Evolutionary conservation across 1,284 basidiomycete species (phyloP), one percentile per base, ranked within the genome.

Genomic region (Cystobasidium slooffiae): DNA sequence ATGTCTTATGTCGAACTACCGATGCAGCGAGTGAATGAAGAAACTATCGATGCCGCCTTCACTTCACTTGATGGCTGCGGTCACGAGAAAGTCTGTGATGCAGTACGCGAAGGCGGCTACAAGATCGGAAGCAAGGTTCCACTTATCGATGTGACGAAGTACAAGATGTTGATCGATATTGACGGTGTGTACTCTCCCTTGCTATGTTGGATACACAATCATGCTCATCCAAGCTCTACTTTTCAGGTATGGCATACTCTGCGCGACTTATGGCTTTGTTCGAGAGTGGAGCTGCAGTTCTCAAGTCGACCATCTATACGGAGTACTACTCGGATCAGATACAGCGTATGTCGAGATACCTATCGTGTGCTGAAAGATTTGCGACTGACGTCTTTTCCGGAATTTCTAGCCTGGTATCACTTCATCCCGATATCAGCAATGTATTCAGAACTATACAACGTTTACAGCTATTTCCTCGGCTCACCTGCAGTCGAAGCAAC

Each of bases 241-340:
- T 76, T 94, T 96, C 96, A 72, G 94, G 94, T 41, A 93, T 93
- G 90, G 90, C 91, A 18, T 97, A 97, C 82, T 93, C 91, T 52
- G 94, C 90, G 6, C 86, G 92, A 59, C 92, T 96, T 81, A 88
- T 95, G 84, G 88, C 91, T 0, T 90, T 93, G 79, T 84, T 96
- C 82, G 92, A 91, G 56, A 90, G 82, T 80, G 92, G 94, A 81
- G 93, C 91, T 78, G 94, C 90, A 0, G 91, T 93, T 9, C 82
- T 97, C 77, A 97, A 97, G 83, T 86, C 90, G 20, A 94, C 91
- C 0, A 89, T 97, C 0, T 94, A 97, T 82, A 87, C 89, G 44
- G 94, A 97, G 82, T 97, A 89, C 82, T 94, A 74, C 61, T 66
- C 72, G 14, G 83, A 84, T 39, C 85, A 84, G 84, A 80, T 84